Conservation (phyloP, 768 basidiomycete genomes). For the Macrocybe gigantea region DNA sequence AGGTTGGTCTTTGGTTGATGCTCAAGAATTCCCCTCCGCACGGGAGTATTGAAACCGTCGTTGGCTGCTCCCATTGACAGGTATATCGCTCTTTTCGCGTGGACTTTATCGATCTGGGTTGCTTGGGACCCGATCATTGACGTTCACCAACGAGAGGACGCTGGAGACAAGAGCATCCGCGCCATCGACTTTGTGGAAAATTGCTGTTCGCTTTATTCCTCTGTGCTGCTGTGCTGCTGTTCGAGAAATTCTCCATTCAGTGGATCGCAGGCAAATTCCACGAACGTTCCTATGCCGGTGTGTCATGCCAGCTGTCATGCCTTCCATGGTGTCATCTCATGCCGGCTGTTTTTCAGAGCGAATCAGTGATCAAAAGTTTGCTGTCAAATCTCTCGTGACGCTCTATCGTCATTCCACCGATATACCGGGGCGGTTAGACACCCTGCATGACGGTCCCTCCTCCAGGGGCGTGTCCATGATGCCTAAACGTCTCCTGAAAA, state of each 20-base stretch:
- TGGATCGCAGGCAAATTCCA: conserved; percentile 82
- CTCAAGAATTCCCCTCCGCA: background rate
- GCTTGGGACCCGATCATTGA: conserved; percentile 68
- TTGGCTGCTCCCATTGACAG: conserved; percentile 12
- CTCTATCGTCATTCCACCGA: conserved; percentile 79
- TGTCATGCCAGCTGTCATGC: background rate
- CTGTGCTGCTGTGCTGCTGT: conserved; percentile 62
- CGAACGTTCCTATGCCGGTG: conserved; percentile 52
- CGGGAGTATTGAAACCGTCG: background rate
- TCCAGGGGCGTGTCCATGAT: conserved; percentile 36
- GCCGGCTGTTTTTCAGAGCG: conserved; percentile 44
- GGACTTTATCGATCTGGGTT: conserved; percentile 65
- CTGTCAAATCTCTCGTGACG: conserved; percentile 61
- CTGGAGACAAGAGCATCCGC: conserved; percentile 23
- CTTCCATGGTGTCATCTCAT: background rate
- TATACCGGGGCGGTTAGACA: conserved; percentile 62
- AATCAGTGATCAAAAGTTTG: conserved; percentile 78
- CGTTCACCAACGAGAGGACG: conserved; percentile 24
- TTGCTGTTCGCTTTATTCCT: conserved; percentile 71
- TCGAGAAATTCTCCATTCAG: conserved; percentile 84
- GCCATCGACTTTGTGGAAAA: conserved; percentile 54
- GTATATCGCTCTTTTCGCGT: conserved; percentile 63
- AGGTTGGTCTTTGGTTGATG: conserved; percentile 31
- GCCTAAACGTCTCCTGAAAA: conserved; percentile 62
- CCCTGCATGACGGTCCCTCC: conserved; percentile 34